phyloP scores from a whole-genome alignment of 2,329 filamentous ascomycete genomes.

The Chaetomium sp. region DNA sequence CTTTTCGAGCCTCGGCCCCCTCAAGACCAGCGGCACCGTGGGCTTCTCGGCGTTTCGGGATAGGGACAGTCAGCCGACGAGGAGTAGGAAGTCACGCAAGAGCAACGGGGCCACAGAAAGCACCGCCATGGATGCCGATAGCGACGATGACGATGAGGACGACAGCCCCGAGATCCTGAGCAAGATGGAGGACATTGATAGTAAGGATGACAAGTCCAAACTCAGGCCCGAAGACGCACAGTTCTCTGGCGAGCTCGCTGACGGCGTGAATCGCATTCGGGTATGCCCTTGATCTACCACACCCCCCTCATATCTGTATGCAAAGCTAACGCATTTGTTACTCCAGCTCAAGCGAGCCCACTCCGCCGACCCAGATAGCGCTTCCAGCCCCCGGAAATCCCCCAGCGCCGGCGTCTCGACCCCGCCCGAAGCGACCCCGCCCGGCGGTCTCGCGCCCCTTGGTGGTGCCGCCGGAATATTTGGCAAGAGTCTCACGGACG shows the following conservation, averaged over 20 bases:
- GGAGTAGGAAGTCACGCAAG: constrained; percentile 62
- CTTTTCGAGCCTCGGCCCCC: constrained; percentile 79
- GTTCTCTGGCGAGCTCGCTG: constrained; percentile 73
- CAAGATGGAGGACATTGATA: constrained; percentile 67
- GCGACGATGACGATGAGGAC: constrained; percentile 73
- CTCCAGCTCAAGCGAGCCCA: constrained; percentile 77
- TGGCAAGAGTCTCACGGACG: constrained; percentile 49
- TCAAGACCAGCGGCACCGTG: constrained; percentile 84
- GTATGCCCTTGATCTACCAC: constrained; percentile 49
- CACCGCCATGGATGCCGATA: constrained; percentile 68
- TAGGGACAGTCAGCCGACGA: constrained; percentile 55
- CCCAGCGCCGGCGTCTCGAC: constrained; percentile 47
- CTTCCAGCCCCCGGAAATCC: constrained; percentile 49
- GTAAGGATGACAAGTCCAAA: constrained; percentile 61
- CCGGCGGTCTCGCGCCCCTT: constrained; percentile 34
- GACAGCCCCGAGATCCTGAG: constrained; percentile 63
- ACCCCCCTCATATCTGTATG: too few species aligned
- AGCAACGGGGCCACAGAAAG: constrained; percentile 61
- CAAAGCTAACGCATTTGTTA: constrained; percentile 33
- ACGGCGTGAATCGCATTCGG: constrained; percentile 80
- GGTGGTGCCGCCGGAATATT: constrained; percentile 43
- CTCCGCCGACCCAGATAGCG: constrained; percentile 67
- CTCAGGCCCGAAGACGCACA: constrained; percentile 71
- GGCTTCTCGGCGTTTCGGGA: constrained; percentile 90
- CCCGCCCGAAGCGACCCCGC: constrained; percentile 40